Conservation (phyloP, 805 yeast genomes). For the Pichia thaimueangensis region DNA sequence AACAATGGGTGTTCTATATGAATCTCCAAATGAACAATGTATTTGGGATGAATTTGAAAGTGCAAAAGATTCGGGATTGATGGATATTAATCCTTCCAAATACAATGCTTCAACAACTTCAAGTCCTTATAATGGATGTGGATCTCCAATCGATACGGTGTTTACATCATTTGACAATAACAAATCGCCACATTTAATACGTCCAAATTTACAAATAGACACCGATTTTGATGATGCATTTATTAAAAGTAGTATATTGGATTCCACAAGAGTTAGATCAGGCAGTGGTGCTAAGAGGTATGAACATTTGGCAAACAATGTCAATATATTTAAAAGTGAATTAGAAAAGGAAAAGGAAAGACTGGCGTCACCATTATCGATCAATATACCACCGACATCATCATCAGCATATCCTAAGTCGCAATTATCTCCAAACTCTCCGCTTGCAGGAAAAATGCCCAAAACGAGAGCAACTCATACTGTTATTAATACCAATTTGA, state of each 20-base stretch:
- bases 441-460: no score
- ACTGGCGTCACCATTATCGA: constrained; percentile 6
- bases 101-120: no score
- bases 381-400: no score
- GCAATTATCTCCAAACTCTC: no score
- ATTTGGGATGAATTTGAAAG: constrained; percentile 10
- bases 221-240: not conserved
- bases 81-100: no score
- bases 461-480: no score
- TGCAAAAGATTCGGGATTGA: constrained; percentile 1
- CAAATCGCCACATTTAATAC: not conserved
- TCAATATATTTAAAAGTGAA: constrained; percentile 16
- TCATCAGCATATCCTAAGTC: no score
- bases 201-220: not conserved
- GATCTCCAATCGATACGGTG: constrained; percentile 5
- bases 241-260: not conserved
- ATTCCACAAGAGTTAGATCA: constrained; percentile 11
- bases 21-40: constrained; percentile 22
- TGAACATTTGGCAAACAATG: constrained; percentile 19
- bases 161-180: not conserved
- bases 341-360: constrained; percentile 8
- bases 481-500: no score
- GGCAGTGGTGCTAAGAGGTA: constrained; percentile 20
- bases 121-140: not conserved
- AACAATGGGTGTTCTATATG: constrained; percentile 27